Evolutionary conservation across 2,329 filamentous ascomycete genomes (phyloP), one percentile per base, ranked within the genome.

Genomic region (Xylaria polymorpha): DNA sequence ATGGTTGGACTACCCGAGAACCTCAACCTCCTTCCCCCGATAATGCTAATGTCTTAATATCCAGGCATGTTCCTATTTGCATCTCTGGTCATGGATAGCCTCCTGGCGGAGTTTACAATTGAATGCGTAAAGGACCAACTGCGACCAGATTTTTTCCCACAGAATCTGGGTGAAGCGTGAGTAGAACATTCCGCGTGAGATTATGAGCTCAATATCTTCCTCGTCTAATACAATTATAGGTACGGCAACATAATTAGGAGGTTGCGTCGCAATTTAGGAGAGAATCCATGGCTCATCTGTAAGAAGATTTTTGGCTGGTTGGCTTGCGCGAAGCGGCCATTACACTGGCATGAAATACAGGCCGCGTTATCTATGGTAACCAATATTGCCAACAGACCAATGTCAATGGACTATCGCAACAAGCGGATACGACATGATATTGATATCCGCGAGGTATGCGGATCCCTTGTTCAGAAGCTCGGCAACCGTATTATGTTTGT

Each of bases 311-410:
- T 85, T 1, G 77, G 79, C 1, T 84, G 80, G 81, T 74, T 84
- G 14, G 77, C 78, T 4, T 80, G 80, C 61, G 79, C 81, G 1
- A 80, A 79, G 56, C 76, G 83, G 0, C 76, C 81, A 0, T 73
- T 85, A 0, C 80, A 80, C 62, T 80, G 78, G 78, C 76, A 82
- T 61, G 83, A 84, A 65, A 77, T 85, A 7, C 77, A 83, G 53
- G 79, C 79, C 6, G 77, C 79, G 8, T 71, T 80, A 9, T 75
- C 79, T 2, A 75, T 82, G 1, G 53, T 64, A 14, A n/a, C 58
- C 4, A 41, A 41, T 22, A 25, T 61, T 12, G 8, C 70, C 15
- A 75, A 32, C 5, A n/a, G 37, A 1, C 48, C 44, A 6, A 59
- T 72, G 1, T 62, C 60, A 4, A 72, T 76, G 12, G 71, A 80